Base-by-base conservation (phyloP, 768 basidiomycete genomes). In the Pulveroboletus frians region DNA sequence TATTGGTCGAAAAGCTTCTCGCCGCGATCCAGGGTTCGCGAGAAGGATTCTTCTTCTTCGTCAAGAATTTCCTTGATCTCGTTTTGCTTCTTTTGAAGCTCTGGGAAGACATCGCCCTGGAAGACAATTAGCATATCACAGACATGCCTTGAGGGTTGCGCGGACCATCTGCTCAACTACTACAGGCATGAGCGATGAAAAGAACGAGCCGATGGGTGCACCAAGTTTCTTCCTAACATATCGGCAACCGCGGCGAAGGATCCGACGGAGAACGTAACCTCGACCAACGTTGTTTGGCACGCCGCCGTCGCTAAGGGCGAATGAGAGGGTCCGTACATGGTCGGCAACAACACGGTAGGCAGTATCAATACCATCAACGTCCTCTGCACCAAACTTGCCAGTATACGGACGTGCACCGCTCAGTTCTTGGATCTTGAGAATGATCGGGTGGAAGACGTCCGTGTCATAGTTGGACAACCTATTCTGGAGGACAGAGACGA, bases 321-420 rank as follows among this genome's bases (percentile, higher is more conserved):
- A 91, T 0, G 93, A 93, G 57, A 99, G 73, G 7, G 96, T 98
- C 53, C 96, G 78, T 31, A 94, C 87, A 65, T 99, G 96, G 67
- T 99, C 96, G 6, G 95, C 94, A 45, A 98, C 83, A 40, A 99
- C 89, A 43, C 96, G 84, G 71, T 99, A 99, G 17, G 95, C 96
- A 42, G 92, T 99, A 64, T 99, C 96, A 49, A 97, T 87, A 1
- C 93, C 95, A 64, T 98, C 93, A 23, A 70, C 71, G 65, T 98
- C 96, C n/a, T 95, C 91, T n/a, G 78, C 81, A 37, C 96, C 96
- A 52, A 99, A 92, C 55, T 85, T 90, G 43, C 96, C 96, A 47
- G 79, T 68, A 64, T 99, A 99, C 4, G 86, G 75, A 37, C 93
- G 77, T 39, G 88, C 92, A 36, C 91, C 88, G 1, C 92, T 94